Conservation (phyloP, 2,329 filamentous ascomycete species). For the Grosmannia clavigera region DNA sequence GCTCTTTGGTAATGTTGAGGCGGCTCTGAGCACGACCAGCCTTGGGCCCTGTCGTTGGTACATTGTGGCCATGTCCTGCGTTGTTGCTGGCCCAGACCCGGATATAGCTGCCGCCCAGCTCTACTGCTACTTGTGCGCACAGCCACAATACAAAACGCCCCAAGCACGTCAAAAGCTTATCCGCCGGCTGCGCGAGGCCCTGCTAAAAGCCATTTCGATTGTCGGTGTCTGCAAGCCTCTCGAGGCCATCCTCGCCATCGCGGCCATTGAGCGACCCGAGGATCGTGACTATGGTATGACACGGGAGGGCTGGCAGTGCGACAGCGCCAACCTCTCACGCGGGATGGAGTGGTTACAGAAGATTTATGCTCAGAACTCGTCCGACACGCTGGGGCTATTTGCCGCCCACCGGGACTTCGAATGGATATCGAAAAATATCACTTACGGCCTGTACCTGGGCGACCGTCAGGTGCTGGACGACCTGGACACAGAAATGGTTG, state of each 20-base stretch:
- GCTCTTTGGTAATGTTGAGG: slow-evolving; percentile 9
- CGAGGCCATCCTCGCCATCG: slow-evolving; percentile 46
- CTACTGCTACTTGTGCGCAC: slow-evolving; percentile 40
- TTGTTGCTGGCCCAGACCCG: slow-evolving; percentile 38
- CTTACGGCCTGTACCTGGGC: slow-evolving; percentile 44
- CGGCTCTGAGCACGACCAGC: slow-evolving; percentile 4
- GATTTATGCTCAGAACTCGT: slow-evolving; percentile 39
- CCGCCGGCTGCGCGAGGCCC: slow-evolving; percentile 40
- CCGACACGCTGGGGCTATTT: slow-evolving; percentile 21
- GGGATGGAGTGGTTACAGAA: slow-evolving; percentile 43
- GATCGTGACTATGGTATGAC: slow-evolving; percentile 44
- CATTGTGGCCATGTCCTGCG: slow-evolving; percentile 21
- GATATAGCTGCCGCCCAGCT: slow-evolving; percentile 34
- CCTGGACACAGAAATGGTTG: slow-evolving; percentile 41
- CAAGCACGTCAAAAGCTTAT: slow-evolving; percentile 33
- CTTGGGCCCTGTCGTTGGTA: slow-evolving; percentile 15
- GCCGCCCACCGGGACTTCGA: slow-evolving; percentile 27
- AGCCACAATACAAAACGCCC: slow-evolving; percentile 30
- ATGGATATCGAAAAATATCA: slow-evolving; percentile 42
- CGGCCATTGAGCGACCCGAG: slow-evolving; percentile 33
- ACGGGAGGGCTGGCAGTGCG: slow-evolving; percentile 45
- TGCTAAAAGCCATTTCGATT: slow-evolving; percentile 45
- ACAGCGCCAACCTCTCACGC: slow-evolving; percentile 38
- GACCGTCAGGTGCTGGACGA: slow-evolving; percentile 42
- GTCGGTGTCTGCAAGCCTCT: slow-evolving; percentile 52